phyloP scores from a whole-genome alignment of 2,329 filamentous ascomycete genomes.

The Sporothrix schenckii region DNA sequence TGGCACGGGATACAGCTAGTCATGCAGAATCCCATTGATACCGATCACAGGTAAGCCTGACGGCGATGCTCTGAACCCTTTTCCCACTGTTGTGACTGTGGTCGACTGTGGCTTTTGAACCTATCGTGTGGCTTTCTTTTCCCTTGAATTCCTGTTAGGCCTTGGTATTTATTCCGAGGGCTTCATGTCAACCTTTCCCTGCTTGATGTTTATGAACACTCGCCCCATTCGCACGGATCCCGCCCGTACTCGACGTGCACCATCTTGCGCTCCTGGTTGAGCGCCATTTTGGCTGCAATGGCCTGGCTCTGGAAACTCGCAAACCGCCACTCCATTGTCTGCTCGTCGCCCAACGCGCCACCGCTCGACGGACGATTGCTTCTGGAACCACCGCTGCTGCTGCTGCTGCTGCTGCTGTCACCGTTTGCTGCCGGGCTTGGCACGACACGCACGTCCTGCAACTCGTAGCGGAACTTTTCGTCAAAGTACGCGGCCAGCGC shows the following conservation, averaged over 20 bases:
- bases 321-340: constrained; percentile 35
- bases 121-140: background rate
- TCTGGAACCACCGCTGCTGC: background rate
- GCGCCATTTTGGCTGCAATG: constrained; percentile 36
- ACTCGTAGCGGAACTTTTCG: constrained; percentile 34
- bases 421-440: background rate
- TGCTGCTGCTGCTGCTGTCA: background rate
- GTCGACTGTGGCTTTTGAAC: background rate
- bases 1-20: background rate
- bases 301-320: constrained; percentile 37
- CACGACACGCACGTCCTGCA: constrained; percentile 28
- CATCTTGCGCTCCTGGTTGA: constrained; percentile 34
- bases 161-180: too few relatives aligned
- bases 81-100: background rate
- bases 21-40: background rate
- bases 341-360: background rate
- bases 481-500: constrained; percentile 33
- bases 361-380: background rate
- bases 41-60: background rate
- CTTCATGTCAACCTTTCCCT: too few relatives aligned
- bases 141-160: background rate
- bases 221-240: constrained; percentile 34
- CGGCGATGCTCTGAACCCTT: background rate
- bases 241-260: constrained; percentile 33
- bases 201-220: background rate